These are phyloP conservation scores for Aquilaria yunnanensis DNA, from an alignment of 345 rosid species.

Conservation along the genomic window DNA sequence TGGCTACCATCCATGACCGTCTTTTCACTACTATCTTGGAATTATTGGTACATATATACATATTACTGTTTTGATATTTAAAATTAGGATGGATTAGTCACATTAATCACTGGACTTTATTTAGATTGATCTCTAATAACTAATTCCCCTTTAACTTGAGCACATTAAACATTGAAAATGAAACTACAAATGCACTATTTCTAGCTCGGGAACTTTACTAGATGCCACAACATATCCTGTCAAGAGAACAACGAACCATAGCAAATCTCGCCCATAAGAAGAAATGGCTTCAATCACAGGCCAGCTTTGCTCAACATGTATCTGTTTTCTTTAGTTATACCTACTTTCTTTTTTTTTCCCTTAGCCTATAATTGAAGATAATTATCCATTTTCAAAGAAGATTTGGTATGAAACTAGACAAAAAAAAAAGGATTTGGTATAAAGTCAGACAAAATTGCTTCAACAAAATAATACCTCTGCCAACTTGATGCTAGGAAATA, in stretches of 20 bases:
- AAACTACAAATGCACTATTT: slow-evolving; percentile 8
- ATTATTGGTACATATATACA: too few species aligned
- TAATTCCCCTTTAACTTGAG: slow-evolving; percentile 79
- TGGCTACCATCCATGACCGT: too few species aligned
- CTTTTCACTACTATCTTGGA: too few species aligned
- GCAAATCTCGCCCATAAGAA: slow-evolving; percentile 62
- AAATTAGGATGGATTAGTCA: too few species aligned
- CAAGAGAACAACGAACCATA: too few species aligned
- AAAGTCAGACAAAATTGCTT: slow-evolving; percentile 13
- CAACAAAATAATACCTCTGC: slow-evolving; percentile 47
- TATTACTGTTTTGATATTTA: too few species aligned
- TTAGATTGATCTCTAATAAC: background rate
- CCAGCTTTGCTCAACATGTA: slow-evolving; percentile 89
- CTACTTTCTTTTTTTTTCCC: slow-evolving; percentile 81
- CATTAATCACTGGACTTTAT: too few species aligned
- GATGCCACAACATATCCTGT: background rate
- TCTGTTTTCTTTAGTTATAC: slow-evolving; percentile 81
- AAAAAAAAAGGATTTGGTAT: too few species aligned
- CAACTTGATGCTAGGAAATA: slow-evolving; percentile 40
- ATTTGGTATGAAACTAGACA: slow-evolving; percentile 1
- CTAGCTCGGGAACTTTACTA: slow-evolving; percentile 1
- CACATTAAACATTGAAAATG: slow-evolving; percentile 10
- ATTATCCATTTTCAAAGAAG: slow-evolving; percentile 11
- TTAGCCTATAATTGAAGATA: slow-evolving; percentile 40
- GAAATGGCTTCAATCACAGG: slow-evolving; percentile 88